Percentiles rank a stretch among this genome's conserved stretches.
Conservation (phyloP, 2,329 filamentous ascomycete genomes). For the Ceratocystis smalleyi region DNA sequence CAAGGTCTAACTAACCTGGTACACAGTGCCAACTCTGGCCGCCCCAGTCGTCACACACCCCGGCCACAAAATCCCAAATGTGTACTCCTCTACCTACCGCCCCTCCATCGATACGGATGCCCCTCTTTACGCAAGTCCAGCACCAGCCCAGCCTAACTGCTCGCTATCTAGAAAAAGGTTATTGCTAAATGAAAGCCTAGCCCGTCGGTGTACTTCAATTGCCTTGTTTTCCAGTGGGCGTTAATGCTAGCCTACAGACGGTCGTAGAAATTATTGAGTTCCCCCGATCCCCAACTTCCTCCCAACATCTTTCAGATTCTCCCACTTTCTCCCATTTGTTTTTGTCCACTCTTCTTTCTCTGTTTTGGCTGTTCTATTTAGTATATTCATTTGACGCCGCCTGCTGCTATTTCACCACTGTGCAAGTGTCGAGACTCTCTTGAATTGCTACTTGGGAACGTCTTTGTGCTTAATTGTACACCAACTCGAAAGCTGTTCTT, state of each 20-base stretch:
- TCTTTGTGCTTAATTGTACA: not conserved
- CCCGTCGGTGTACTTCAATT: not conserved
- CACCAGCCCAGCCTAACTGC: not conserved
- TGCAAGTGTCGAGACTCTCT: not conserved
- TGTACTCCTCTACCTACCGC: not conserved
- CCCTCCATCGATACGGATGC: constrained; percentile 3
- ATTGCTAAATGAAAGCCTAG: constrained; percentile 1
- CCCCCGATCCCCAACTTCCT: constrained; percentile 6
- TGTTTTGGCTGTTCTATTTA: not conserved
- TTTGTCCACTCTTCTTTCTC: not conserved
- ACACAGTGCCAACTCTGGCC: not conserved
- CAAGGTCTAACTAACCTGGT: not conserved
- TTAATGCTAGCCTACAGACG: constrained; percentile 1
- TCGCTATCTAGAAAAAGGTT: not conserved
- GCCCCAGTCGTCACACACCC: not conserved
- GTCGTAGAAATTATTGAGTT: constrained; percentile 7
- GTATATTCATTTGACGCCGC: not conserved
- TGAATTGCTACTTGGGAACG: not conserved
- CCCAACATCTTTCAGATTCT: constrained; percentile 11
- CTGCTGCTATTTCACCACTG: not conserved
- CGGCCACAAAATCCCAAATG: not conserved
- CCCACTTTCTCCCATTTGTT: not conserved
- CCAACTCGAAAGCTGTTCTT: not conserved
- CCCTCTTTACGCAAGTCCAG: not conserved
- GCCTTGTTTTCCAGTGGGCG: not conserved